Evolutionary conservation across 2,329 filamentous ascomycete species (phyloP).

Genomic region (Alternaria viburni): DNA sequence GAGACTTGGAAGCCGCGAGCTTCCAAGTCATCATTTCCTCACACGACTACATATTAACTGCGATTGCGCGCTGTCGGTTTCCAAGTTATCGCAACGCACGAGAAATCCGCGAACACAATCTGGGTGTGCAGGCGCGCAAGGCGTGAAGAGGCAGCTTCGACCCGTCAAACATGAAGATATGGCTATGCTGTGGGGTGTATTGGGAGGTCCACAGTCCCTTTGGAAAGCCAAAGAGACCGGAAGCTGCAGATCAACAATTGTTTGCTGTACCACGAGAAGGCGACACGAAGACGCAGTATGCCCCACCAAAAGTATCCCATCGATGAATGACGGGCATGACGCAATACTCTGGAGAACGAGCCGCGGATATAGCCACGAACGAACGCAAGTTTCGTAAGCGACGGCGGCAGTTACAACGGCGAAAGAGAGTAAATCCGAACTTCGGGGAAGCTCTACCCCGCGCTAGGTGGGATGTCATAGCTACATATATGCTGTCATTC

Average conservation of each 20-base stretch:
- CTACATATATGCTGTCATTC: slow-evolving; percentile 19
- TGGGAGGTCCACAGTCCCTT: slow-evolving; percentile 24
- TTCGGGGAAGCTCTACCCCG: slow-evolving; percentile 19
- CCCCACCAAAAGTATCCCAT: slow-evolving; percentile 14
- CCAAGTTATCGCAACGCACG: not conserved
- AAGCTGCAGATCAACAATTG: slow-evolving; percentile 19
- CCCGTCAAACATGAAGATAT: slow-evolving; percentile 20
- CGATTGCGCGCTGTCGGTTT: not conserved
- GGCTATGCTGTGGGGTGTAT: slow-evolving; percentile 27
- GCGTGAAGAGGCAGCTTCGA: not conserved
- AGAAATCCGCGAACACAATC: not conserved
- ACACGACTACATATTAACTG: not conserved
- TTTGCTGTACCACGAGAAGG: slow-evolving; percentile 15
- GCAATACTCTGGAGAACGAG: slow-evolving; percentile 1
- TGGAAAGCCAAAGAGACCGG: slow-evolving; percentile 13
- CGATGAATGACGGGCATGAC: slow-evolving; percentile 15
- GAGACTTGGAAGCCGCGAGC: not conserved
- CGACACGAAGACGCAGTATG: slow-evolving; percentile 7
- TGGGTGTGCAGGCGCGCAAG: not conserved
- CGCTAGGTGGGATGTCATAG: slow-evolving; percentile 14
- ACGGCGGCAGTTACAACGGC: slow-evolving; percentile 6
- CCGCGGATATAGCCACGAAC: slow-evolving; percentile 16
- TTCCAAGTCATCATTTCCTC: not conserved
- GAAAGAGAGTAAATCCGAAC: slow-evolving; percentile 15
- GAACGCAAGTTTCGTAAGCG: slow-evolving; percentile 14